Conservation (phyloP, 2,329 filamentous ascomycete species). For the Colletotrichum sp. region DNA sequence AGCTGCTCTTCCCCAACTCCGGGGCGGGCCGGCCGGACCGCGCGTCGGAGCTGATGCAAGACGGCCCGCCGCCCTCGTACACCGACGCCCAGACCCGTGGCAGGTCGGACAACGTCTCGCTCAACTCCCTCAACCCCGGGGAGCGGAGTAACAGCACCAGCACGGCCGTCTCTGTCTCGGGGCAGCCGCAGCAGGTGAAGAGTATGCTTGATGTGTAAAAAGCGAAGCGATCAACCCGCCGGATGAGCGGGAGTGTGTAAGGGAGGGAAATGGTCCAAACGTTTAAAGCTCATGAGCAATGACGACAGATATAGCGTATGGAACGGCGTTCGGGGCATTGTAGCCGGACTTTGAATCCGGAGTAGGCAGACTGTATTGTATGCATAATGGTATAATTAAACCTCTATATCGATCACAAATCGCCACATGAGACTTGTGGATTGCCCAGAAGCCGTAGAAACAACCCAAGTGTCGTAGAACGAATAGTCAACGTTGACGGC, state of each 20-base stretch:
- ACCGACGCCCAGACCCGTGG: constrained; percentile 23
- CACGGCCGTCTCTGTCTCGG: constrained; percentile 50
- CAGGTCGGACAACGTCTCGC: neutral
- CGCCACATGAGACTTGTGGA: neutral
- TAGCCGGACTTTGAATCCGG: neutral
- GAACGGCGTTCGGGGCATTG: neutral
- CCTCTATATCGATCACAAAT: neutral
- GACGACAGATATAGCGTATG: neutral
- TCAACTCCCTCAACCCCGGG: constrained; percentile 24
- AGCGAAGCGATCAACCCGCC: neutral
- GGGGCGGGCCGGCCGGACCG: constrained; percentile 35
- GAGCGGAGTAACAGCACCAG: constrained; percentile 50
- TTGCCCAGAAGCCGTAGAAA: neutral
- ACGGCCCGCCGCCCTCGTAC: constrained; percentile 49
- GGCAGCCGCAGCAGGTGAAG: constrained; percentile 55
- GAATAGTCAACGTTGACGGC: neutral
- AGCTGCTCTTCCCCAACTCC: constrained; percentile 53
- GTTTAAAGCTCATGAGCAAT: constrained; percentile 1
- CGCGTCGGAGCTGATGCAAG: constrained; percentile 43
- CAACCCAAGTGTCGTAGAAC: accelerated
- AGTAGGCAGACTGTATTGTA: neutral
- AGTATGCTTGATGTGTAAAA: constrained; percentile 61
- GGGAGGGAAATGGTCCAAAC: neutral
- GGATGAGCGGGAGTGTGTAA: neutral
- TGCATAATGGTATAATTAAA: neutral